These are phyloP conservation scores for Fusarium sp. DNA, from an alignment of 2,329 filamentous ascomycete species.

Conservation along the genomic window DNA sequence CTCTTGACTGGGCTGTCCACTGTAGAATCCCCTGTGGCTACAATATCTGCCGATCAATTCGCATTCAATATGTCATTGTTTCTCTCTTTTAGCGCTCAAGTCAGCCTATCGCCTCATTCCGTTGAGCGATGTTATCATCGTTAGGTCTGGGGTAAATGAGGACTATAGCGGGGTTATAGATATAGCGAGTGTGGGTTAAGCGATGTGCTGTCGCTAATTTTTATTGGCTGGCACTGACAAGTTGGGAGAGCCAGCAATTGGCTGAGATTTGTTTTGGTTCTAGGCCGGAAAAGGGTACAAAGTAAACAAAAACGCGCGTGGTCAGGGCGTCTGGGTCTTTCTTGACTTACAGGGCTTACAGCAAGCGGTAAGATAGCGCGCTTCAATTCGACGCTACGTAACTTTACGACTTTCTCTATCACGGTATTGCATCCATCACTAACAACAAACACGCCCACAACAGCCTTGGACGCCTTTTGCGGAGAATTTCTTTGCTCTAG, in stretches of 20 bases:
- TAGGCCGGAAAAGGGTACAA: conserved; percentile 55
- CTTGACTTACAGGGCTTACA: conserved; percentile 43
- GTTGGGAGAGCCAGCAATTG: conserved; percentile 28
- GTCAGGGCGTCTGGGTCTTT: conserved; percentile 37
- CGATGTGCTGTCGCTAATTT: background rate
- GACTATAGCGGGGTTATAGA: conserved; percentile 39
- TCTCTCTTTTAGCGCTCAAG: conserved; percentile 28
- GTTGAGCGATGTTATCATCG: conserved; percentile 41
- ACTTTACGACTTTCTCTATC: conserved; percentile 36
- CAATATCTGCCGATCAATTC: conserved; percentile 39
- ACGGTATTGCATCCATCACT: conserved; percentile 32
- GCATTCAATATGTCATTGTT: conserved; percentile 42
- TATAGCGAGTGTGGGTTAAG: conserved; percentile 24
- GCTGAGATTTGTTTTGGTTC: conserved; percentile 45
- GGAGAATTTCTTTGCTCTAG: conserved; percentile 8
- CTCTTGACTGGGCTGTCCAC: conserved; percentile 18
- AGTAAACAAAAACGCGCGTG: conserved; percentile 62
- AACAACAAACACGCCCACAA: conserved; percentile 42
- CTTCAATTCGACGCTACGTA: conserved; percentile 38
- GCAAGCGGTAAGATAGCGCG: conserved; percentile 38
- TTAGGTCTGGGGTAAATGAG: conserved; percentile 31
- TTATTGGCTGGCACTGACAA: conserved; percentile 18
- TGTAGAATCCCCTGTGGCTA: conserved; percentile 16
- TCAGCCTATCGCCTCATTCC: conserved; percentile 37
- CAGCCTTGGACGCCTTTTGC: conserved; percentile 18